phyloP scores from a whole-genome alignment of 495 filamentous ascomycete genomes.

The Letharia columbiana region DNA sequence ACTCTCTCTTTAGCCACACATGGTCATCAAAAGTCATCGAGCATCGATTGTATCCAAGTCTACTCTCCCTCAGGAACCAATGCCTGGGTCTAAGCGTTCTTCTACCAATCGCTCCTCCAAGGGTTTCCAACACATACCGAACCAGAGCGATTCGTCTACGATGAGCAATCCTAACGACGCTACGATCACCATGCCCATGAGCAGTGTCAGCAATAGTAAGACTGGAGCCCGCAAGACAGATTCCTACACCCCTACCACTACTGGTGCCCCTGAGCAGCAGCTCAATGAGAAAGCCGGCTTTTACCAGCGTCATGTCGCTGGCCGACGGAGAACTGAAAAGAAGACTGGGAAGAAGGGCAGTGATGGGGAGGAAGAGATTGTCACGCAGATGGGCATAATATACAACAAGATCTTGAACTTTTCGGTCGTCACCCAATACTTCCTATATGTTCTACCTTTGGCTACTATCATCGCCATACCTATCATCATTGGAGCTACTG shows the following conservation, averaged over 20 bases:
- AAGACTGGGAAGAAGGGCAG: conserved; percentile 42
- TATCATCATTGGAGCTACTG: conserved; percentile 63
- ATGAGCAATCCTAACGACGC: conserved; percentile 47
- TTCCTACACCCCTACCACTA: conserved; percentile 26
- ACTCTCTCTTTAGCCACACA: conserved; percentile 10
- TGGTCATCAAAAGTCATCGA: conserved; percentile 2
- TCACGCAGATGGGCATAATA: conserved; percentile 78
- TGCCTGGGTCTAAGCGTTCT: conserved; percentile 21
- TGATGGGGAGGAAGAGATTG: conserved; percentile 50
- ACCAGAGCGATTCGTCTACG: conserved; percentile 18
- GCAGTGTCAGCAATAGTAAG: conserved; percentile 32
- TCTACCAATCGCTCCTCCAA: conserved; percentile 26
- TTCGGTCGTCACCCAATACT: conserved; percentile 77
- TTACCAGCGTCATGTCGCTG: conserved; percentile 43
- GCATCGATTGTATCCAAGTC: neutral
- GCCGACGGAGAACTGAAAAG: conserved; percentile 46
- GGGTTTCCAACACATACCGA: conserved; percentile 42
- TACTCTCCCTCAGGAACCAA: conserved; percentile 10
- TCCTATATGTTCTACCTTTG: conserved; percentile 79
- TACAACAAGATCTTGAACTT: conserved; percentile 80
- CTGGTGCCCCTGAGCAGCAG: conserved; percentile 20
- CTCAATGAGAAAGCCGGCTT: conserved; percentile 22
- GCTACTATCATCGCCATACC: conserved; percentile 67
- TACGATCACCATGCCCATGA: conserved; percentile 52
- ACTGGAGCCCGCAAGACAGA: conserved; percentile 38